phyloP scores from a whole-genome alignment of 2,329 filamentous ascomycete genomes.

The Curvularia lunata region DNA sequence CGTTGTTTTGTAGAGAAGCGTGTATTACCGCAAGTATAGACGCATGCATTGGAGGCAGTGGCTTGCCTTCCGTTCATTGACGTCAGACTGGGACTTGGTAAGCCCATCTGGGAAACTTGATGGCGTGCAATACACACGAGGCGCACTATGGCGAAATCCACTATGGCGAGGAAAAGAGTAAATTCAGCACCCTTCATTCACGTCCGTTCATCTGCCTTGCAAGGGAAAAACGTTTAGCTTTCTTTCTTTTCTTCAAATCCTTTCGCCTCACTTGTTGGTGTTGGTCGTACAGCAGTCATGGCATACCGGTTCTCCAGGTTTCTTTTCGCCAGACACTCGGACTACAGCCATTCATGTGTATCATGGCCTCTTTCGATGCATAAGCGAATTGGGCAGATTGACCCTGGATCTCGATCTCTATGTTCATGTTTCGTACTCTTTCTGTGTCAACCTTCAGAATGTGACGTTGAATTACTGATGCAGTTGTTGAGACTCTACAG shows the following conservation, averaged over 20 bases:
- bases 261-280: background rate
- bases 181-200: background rate
- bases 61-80: background rate
- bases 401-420: background rate
- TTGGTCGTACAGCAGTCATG: background rate
- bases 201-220: background rate
- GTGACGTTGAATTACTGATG: background rate
- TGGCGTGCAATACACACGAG: background rate
- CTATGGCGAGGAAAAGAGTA: background rate
- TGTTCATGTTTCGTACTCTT: background rate
- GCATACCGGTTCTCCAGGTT: background rate
- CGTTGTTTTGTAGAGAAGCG: background rate
- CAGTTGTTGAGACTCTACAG: background rate
- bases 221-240: background rate
- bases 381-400: background rate
- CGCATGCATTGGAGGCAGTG: background rate
- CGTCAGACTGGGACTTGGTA: background rate
- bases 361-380: background rate
- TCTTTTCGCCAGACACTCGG: background rate
- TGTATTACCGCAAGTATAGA: background rate
- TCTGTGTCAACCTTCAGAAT: background rate
- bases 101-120: background rate
- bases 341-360: background rate
- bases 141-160: background rate
- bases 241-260: background rate